phyloP scores from a whole-genome alignment of 495 filamentous ascomycete genomes.

The Penicillium silybi region DNA sequence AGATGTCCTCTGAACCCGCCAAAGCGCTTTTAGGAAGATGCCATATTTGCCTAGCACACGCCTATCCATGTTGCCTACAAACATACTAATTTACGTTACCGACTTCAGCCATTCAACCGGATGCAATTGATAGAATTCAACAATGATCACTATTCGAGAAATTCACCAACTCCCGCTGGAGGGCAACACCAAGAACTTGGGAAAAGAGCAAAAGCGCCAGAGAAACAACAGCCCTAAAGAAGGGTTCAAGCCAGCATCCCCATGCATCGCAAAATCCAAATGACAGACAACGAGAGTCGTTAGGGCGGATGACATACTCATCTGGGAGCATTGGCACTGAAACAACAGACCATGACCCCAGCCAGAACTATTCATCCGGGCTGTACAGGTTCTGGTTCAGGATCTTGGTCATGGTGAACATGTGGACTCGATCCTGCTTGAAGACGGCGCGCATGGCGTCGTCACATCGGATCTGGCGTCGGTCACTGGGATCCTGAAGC shows the following conservation, averaged over 20 bases:
- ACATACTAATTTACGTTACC: neutral
- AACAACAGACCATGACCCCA: neutral
- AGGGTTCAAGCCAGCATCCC: slow-evolving; percentile 27
- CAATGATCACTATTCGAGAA: slow-evolving; percentile 13
- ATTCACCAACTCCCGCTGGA: slow-evolving; percentile 41
- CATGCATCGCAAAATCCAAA: slow-evolving; percentile 26
- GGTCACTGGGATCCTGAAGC: slow-evolving; percentile 86
- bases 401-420: slow-evolving; percentile 97
- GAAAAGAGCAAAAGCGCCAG: slow-evolving; percentile 14
- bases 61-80: neutral
- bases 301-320: slow-evolving; percentile 6
- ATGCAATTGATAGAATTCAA: slow-evolving; percentile 4
- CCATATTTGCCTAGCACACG: neutral
- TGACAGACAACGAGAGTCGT: slow-evolving; percentile 21
- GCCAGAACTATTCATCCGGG: slow-evolving; percentile 50
- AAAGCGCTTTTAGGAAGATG: neutral
- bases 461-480: slow-evolving; percentile 89
- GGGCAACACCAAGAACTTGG: slow-evolving; percentile 25
- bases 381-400: slow-evolving; percentile 65
- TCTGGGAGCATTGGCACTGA: neutral
- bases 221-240: slow-evolving; percentile 13
- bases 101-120: neutral
- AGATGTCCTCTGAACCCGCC: no score
- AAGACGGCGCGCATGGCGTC: slow-evolving; percentile 86
- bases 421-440: slow-evolving; percentile 84